Evolutionary conservation across 306 rosid genomes (phyloP), one percentile per base, ranked within the genome.

Genomic region (Macrotyloma uniflorum): DNA sequence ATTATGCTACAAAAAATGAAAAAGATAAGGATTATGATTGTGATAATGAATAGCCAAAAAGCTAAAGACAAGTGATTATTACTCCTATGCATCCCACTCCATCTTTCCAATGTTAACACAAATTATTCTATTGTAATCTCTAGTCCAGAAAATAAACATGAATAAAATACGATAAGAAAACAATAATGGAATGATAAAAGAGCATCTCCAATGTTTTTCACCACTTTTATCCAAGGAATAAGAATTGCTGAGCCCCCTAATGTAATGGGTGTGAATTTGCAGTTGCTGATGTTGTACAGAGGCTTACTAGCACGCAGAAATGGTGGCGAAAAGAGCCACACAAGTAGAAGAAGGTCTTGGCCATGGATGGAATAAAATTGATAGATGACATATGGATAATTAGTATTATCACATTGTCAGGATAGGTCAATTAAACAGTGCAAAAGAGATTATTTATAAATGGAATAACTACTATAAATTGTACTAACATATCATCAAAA

Each of bases 41-140:
- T 16, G 47, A 50, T 20, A 1, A 53, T 7, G 35, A 72, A 53
- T 20, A 14, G 15, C 22, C 22, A 53, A 33, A 50, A 51, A 33
- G 35, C 14, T 45, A 43, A 12, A 38, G 72, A 42, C 8, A 66
- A 18, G 32, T 22, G 19, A 66, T 12, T 19, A 13, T 12, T 22
- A 38, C 72, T 66, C 53, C 32, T 35, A 71, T 51, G 49, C 76
- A 50, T 51, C n/a, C 33, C 51, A 71, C 8, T 19, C 43, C 20
- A 12, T 5, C 46, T 70, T 49, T 70, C 23, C 63, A 50, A 36
- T n/a, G 28, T 42, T 40, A 40, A 42, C 20, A 36, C 7, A 43
- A 42, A 14, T 22, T 1, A 19, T 43, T 67, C 36, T 67, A 40
- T 42, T 24, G 19, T 40, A 13, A 22, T 45, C 14, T 30, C 7